Percentiles rank a stretch among this genome's conserved stretches.
Conservation (phyloP, 495 filamentous ascomycete species). For the Penicillium ochrochloron region DNA sequence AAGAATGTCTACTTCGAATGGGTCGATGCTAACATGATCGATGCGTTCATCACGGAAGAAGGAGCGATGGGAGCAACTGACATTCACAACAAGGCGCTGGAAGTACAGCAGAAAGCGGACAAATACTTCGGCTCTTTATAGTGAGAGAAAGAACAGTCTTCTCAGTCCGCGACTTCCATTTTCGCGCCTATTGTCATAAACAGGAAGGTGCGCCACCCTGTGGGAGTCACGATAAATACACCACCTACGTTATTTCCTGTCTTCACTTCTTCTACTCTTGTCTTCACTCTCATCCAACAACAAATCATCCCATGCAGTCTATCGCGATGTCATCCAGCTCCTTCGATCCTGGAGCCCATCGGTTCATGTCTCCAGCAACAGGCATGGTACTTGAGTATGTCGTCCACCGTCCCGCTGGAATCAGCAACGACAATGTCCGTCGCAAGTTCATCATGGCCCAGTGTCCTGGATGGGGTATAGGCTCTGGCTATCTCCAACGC, state of each 20-base stretch:
- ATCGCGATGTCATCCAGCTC: not conserved
- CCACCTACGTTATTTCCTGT: not conserved
- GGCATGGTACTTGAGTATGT: constrained; percentile 24
- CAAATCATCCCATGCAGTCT: not conserved
- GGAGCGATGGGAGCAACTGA: constrained; percentile 37
- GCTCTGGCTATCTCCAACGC: constrained; percentile 25
- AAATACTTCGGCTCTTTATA: constrained; percentile 43
- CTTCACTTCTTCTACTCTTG: not conserved
- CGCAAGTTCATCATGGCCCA: constrained; percentile 22
- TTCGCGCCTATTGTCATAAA: not conserved
- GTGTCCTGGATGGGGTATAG: constrained; percentile 29
- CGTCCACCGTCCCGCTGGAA: constrained; percentile 7
- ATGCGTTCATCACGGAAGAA: constrained; percentile 61
- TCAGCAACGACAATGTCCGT: not conserved
- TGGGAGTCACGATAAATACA: not conserved
- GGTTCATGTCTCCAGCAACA: constrained; percentile 28
- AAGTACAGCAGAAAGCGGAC: constrained; percentile 34
- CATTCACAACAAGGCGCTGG: constrained; percentile 36
- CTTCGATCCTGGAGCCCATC: constrained; percentile 23
- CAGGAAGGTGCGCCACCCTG: not conserved
- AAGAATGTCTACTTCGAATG: constrained; percentile 71
- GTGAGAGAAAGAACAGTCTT: not conserved
- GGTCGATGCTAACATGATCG: constrained; percentile 56
- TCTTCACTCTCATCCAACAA: not conserved
- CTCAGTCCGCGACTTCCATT: not conserved